phyloP scores from a whole-genome alignment of 768 basidiomycete genomes.

The Tulasnella sp. region DNA sequence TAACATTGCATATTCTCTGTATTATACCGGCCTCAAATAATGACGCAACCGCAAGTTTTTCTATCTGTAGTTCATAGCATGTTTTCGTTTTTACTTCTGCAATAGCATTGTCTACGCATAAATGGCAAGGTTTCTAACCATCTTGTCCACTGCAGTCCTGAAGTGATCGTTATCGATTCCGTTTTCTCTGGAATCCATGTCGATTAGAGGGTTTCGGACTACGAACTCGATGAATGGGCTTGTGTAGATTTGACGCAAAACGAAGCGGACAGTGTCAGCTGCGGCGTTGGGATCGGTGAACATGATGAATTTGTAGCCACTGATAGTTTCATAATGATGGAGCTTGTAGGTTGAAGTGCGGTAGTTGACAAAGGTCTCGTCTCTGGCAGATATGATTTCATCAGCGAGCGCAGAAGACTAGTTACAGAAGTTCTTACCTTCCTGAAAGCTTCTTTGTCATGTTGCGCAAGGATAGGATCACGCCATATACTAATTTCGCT shows the following conservation, averaged over 20 bases:
- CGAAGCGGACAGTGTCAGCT: conserved; percentile 74
- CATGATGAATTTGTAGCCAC: conserved; percentile 94
- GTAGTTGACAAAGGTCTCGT: conserved; percentile 88
- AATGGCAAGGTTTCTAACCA: conserved; percentile 41
- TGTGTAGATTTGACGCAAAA: conserved; percentile 84
- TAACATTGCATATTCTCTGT: not conserved
- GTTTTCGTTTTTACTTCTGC: not conserved
- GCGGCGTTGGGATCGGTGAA: conserved; percentile 67
- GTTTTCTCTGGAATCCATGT: conserved; percentile 73
- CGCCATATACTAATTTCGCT: conserved; percentile 94
- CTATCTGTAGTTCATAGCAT: conserved; percentile 4
- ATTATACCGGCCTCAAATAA: not conserved
- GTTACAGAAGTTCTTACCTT: conserved; percentile 47
- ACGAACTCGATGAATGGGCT: conserved; percentile 93
- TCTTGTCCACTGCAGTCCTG: conserved; percentile 69
- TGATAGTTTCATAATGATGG: conserved; percentile 85
- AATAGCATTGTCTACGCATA: conserved; percentile 5
- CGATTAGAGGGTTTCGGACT: conserved; percentile 82
- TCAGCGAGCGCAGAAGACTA: not conserved
- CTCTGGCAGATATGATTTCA: conserved; percentile 44
- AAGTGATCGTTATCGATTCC: conserved; percentile 95
- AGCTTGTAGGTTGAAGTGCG: conserved; percentile 89
- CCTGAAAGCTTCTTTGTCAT: conserved; percentile 94
- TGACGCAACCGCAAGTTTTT: not conserved
- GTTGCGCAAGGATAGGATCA: conserved; percentile 82